Percentiles rank a stretch among this genome's conserved stretches.
phyloP scores from a whole-genome alignment of 202 grass and related monocot species.

The Zizania palustris region DNA sequence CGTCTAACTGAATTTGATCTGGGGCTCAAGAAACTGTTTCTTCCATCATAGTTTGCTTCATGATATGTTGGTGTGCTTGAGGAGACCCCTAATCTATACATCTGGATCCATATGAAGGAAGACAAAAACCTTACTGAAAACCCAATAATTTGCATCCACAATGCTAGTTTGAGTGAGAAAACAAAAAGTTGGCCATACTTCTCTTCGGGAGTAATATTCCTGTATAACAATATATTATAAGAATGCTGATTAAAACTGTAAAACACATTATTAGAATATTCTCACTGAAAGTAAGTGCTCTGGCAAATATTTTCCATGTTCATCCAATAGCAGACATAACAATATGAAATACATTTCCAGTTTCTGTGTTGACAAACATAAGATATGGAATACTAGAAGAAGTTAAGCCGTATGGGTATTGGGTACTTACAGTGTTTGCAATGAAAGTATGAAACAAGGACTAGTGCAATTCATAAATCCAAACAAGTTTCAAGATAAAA shows the following conservation, averaged over 20 bases:
- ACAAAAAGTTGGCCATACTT: slow-evolving; percentile 73
- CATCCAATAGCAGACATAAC: slow-evolving; percentile 7
- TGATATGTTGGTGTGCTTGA: slow-evolving; percentile 52
- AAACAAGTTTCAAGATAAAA: slow-evolving; percentile 13
- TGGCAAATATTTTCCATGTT: slow-evolving; percentile 23
- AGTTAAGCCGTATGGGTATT: neutral
- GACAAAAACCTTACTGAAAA: slow-evolving; percentile 97
- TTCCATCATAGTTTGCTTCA: slow-evolving; percentile 69
- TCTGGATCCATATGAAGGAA: slow-evolving; percentile 95
- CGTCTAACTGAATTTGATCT: slow-evolving; percentile 70
- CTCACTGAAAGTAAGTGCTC: neutral
- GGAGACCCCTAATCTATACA: slow-evolving; percentile 82
- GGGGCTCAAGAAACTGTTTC: slow-evolving; percentile 83
- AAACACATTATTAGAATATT: slow-evolving; percentile 11
- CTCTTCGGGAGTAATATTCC: slow-evolving; percentile 79
- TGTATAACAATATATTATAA: slow-evolving; percentile 43
- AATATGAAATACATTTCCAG: neutral
- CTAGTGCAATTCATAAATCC: neutral
- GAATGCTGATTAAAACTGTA: neutral
- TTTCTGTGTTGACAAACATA: neutral
- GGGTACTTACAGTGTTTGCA: neutral
- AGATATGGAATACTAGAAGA: slow-evolving; percentile 12
- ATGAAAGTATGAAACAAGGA: neutral
- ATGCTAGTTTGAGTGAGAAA: slow-evolving; percentile 85
- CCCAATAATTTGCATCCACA: slow-evolving; percentile 98